Conservation (phyloP, 495 filamentous ascomycete species). For the Pyrenopolyporus hunteri region DNA sequence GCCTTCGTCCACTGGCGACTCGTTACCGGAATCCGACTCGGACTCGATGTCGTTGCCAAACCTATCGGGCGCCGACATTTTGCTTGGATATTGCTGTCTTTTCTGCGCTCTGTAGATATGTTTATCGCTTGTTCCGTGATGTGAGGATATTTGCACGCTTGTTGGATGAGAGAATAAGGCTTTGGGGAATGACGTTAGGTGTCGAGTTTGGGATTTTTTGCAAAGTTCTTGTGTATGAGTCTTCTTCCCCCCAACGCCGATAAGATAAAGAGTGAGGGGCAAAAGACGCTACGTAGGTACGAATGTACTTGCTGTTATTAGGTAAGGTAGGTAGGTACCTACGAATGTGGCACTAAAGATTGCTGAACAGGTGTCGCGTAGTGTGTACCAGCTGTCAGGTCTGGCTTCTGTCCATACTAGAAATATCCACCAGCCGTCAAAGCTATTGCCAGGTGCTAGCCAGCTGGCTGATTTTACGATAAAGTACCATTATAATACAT, state of each 20-base stretch:
- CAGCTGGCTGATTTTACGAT: too few species aligned
- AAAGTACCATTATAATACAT: too few species aligned
- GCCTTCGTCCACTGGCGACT: conserved; percentile 47
- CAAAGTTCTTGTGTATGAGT: conserved; percentile 41
- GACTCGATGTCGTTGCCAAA: conserved; percentile 41
- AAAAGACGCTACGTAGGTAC: conserved; percentile 11
- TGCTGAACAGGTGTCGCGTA: too few species aligned
- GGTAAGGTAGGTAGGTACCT: too few species aligned
- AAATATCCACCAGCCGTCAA: too few species aligned
- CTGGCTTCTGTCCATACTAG: too few species aligned
- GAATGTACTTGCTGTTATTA: not conserved
- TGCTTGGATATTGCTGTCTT: not conserved
- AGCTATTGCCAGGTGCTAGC: too few species aligned
- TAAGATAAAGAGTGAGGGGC: conserved; percentile 41
- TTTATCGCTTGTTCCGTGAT: not conserved
- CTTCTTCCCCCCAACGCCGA: conserved; percentile 14
- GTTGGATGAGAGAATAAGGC: not conserved
- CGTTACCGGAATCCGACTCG: conserved; percentile 46
- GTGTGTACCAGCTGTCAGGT: too few species aligned
- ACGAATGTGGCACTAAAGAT: too few species aligned
- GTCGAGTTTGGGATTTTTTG: conserved; percentile 34
- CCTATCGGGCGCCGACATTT: conserved; percentile 36
- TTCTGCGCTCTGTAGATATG: not conserved
- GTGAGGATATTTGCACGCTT: not conserved
- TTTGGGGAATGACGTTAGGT: conserved; percentile 29